Conservation (phyloP, 768 basidiomycete genomes). For the Leccinum boreale region DNA sequence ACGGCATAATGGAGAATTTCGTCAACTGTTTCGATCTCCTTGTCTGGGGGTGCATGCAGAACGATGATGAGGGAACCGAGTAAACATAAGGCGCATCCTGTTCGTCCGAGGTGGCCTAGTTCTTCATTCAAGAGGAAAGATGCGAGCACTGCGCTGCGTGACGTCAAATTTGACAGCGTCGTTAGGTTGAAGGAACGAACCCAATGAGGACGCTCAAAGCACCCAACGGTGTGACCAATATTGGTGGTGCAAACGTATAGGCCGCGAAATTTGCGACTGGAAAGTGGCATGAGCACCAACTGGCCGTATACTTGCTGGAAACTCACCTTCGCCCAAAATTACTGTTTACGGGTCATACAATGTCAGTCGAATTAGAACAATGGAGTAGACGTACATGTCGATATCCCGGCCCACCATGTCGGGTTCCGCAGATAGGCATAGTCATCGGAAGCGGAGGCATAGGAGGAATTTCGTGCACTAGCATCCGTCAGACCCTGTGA, state of each 20-base stretch:
- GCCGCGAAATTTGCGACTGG: slow-evolving; percentile 90
- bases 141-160: slow-evolving; percentile 81
- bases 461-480: slow-evolving; percentile 50
- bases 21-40: slow-evolving; percentile 87
- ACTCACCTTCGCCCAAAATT: slow-evolving; percentile 85
- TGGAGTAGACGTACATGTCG: slow-evolving; percentile 65
- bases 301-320: not conserved
- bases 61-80: slow-evolving; percentile 93
- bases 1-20: slow-evolving; percentile 90
- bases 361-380: slow-evolving; percentile 2
- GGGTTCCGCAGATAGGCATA: slow-evolving; percentile 85
- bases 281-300: not conserved
- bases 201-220: slow-evolving; percentile 95
- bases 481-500: slow-evolving; percentile 87
- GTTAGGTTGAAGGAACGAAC: slow-evolving; percentile 42
- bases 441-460: slow-evolving; percentile 70
- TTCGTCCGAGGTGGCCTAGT: slow-evolving; percentile 86
- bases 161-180: slow-evolving; percentile 7
- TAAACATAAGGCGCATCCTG: slow-evolving; percentile 80
- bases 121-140: slow-evolving; percentile 92
- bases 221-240: slow-evolving; percentile 97
- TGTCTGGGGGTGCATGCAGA: slow-evolving; percentile 95
- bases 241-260: slow-evolving; percentile 96
- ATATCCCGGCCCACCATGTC: slow-evolving; percentile 97
- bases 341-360: slow-evolving; percentile 48